Conservation (phyloP, 495 filamentous ascomycete species). For the Aspergillus sclerotioniger region DNA sequence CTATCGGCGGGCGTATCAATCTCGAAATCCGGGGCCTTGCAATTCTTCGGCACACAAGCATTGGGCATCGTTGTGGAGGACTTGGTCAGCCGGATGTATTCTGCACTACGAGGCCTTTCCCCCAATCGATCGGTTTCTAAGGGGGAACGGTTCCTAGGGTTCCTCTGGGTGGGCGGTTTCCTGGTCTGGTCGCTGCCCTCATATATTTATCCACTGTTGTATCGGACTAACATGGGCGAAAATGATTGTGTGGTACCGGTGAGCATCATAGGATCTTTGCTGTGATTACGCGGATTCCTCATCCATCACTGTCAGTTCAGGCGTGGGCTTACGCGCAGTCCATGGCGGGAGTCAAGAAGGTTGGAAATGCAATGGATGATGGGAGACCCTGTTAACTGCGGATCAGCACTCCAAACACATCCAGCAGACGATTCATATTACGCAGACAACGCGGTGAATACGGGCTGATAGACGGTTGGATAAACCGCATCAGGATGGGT, state of each 20-base stretch:
- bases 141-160: background rate
- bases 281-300: too few species aligned
- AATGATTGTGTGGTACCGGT: background rate
- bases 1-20: background rate
- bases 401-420: too few species aligned
- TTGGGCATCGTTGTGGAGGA: background rate
- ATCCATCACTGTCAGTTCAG: too few species aligned
- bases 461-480: too few species aligned
- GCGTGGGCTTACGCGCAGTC: too few species aligned
- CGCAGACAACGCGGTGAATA: too few species aligned
- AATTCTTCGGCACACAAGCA: background rate
- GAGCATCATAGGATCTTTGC: constrained; percentile 1
- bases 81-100: background rate
- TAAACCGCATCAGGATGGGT: too few species aligned
- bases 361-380: too few species aligned
- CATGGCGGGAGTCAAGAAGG: too few species aligned
- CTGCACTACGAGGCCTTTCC: background rate
- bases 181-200: background rate
- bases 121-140: background rate
- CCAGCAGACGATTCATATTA: too few species aligned
- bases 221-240: background rate
- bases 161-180: background rate
- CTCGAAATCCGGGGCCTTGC: background rate
- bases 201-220: constrained; percentile 3
- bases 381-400: too few species aligned